Evolutionary conservation across 177 flowering plant genomes (phyloP).

Genomic region (Vitis hybrid): DNA sequence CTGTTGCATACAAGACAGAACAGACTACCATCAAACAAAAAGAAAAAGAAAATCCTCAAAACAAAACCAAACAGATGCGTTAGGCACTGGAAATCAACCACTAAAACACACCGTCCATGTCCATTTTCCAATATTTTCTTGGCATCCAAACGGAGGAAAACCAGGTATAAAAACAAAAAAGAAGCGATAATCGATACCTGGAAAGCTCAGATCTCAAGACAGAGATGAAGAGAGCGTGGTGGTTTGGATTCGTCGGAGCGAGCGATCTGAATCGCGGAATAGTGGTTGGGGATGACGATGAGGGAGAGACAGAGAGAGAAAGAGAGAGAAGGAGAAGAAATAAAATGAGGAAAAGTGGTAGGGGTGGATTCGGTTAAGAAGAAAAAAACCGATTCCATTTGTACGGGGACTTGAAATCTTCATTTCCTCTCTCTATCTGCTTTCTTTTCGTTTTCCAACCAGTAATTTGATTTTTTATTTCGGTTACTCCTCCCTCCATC

Average conservation of each 20-base stretch:
- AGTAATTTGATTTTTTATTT: neutral
- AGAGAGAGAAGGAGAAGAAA: neutral
- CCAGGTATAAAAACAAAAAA: neutral
- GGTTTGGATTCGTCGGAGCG: neutral
- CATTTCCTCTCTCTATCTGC: conserved; percentile 12
- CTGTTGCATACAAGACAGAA: no score
- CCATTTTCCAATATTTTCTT: neutral
- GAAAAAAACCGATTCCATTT: conserved; percentile 22
- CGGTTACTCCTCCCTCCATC: neutral
- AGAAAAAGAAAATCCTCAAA: no score
- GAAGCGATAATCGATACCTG: neutral
- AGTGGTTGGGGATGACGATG: neutral
- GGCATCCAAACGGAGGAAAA: conserved; percentile 1
- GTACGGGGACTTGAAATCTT: conserved; percentile 21
- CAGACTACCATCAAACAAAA: no score
- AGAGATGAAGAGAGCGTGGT: neutral
- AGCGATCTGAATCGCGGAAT: neutral
- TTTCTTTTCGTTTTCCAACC: conserved; percentile 28
- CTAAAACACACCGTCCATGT: neutral
- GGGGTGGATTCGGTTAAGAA: conserved; percentile 12
- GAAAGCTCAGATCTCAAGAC: neutral
- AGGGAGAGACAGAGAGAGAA: neutral
- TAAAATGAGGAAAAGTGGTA: neutral
- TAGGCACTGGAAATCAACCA: no score
- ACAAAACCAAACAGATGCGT: no score